Conservation (phyloP, 2,329 filamentous ascomycete genomes). For the Dryadomyces sulphureus region DNA sequence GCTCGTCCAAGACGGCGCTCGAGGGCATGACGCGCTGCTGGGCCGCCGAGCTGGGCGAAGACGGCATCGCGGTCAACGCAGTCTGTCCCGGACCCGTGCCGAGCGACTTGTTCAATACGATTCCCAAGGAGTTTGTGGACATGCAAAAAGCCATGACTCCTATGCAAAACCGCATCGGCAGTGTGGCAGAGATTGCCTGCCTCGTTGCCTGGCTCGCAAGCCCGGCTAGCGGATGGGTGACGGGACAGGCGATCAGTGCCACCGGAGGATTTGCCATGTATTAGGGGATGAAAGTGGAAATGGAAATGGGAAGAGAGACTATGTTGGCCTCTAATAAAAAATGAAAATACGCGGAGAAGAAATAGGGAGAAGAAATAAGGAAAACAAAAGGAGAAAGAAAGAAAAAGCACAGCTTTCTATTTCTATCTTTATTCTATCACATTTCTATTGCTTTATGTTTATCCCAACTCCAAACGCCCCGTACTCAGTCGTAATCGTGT, state of each 20-base stretch:
- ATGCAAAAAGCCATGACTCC: neutral
- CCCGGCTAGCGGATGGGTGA: neutral
- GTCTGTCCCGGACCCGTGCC: slow-evolving; percentile 10
- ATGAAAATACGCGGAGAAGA: too few species aligned
- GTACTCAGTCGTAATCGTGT: too few species aligned
- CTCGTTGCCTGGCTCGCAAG: neutral
- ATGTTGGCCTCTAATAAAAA: too few species aligned
- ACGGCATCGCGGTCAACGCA: slow-evolving; percentile 10
- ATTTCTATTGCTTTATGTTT: too few species aligned
- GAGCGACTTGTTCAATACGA: slow-evolving; percentile 7
- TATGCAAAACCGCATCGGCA: neutral
- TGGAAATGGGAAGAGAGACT: too few species aligned
- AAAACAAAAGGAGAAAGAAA: too few species aligned
- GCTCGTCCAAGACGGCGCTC: slow-evolving; percentile 10
- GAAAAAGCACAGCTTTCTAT: too few species aligned
- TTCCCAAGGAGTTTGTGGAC: neutral
- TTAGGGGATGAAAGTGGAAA: neutral
- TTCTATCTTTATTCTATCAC: too few species aligned
- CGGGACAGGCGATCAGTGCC: neutral
- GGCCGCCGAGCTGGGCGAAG: slow-evolving; percentile 10
- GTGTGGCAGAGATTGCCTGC: neutral
- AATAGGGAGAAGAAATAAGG: too few species aligned
- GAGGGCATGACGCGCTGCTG: slow-evolving; percentile 10
- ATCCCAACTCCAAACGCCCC: too few species aligned
- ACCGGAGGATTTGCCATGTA: neutral